Evolutionary conservation across 495 filamentous ascomycete genomes (phyloP).

Genomic region (Gamarada debralockiae): DNA sequence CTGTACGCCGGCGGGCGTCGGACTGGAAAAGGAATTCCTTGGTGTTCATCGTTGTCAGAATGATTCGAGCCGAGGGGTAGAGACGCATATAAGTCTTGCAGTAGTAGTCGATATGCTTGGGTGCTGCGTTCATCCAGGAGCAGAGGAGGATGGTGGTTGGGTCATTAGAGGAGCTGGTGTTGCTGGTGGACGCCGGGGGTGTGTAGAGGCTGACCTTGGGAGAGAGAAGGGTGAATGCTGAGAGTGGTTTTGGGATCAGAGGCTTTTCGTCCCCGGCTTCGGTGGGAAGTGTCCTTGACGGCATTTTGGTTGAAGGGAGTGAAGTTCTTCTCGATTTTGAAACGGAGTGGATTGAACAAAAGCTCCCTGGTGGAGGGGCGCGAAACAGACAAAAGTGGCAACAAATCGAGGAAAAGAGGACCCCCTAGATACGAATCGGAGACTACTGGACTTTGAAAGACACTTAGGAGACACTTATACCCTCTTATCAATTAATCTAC

Average conservation of each 20-base stretch:
- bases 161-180: background rate
- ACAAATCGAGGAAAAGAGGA: too few relatives aligned
- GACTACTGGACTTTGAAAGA: too few relatives aligned
- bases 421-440: too few relatives aligned
- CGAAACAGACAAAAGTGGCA: too few relatives aligned
- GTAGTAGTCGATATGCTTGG: slow-evolving; percentile 41
- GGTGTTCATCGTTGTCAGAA: slow-evolving; percentile 26
- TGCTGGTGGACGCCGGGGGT: background rate
- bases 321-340: too few relatives aligned
- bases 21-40: slow-evolving; percentile 19
- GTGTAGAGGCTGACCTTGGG: slow-evolving; percentile 12
- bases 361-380: too few relatives aligned
- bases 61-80: slow-evolving; percentile 36
- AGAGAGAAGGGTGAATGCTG: slow-evolving; percentile 14
- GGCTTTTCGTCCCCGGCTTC: too few relatives aligned
- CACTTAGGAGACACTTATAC: too few relatives aligned
- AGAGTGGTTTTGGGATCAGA: slow-evolving; percentile 10
- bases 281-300: too few relatives aligned
- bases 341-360: too few relatives aligned
- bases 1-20: slow-evolving; percentile 11
- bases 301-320: too few relatives aligned
- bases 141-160: slow-evolving; percentile 29
- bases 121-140: slow-evolving; percentile 39
- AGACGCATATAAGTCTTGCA: slow-evolving; percentile 32
- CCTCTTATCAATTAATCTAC: too few relatives aligned